A percentile compares a stretch with the other conserved stretches of the same genome.
Evolutionary conservation across 441 rosid genomes (phyloP).

Genomic region (Pelargonium citronellum): DNA sequence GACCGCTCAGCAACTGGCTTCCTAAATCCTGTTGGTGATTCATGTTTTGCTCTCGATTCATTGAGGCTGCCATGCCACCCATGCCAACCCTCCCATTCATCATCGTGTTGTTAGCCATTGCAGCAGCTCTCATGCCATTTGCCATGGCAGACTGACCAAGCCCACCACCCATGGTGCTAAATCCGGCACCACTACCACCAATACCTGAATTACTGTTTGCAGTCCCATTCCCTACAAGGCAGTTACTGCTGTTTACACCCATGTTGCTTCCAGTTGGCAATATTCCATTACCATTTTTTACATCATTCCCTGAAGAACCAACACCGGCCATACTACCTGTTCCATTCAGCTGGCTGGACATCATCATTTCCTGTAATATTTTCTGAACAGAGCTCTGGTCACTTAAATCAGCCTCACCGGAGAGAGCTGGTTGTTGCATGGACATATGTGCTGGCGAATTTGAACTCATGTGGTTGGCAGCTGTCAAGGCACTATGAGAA

Average conservation of each 20-base stretch:
- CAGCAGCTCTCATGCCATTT: slow-evolving; percentile 23
- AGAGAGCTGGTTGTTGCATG: slow-evolving; percentile 52
- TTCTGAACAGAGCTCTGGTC: slow-evolving; percentile 83
- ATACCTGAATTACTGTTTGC: not conserved
- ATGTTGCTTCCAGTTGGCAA: not conserved
- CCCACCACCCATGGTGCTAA: slow-evolving; percentile 51
- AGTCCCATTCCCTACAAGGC: not conserved
- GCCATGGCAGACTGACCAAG: slow-evolving; percentile 54
- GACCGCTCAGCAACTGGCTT: not conserved
- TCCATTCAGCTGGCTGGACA: slow-evolving; percentile 61
- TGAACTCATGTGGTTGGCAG: slow-evolving; percentile 52
- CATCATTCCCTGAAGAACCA: slow-evolving; percentile 20
- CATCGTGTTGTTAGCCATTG: not conserved
- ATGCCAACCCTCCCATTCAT: slow-evolving; percentile 7
- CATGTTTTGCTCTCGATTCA: not conserved
- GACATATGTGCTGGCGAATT: slow-evolving; percentile 56
- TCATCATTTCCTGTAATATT: slow-evolving; percentile 64
- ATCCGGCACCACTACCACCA: slow-evolving; percentile 11
- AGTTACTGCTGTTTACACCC: not conserved
- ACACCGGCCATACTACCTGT: slow-evolving; percentile 56
- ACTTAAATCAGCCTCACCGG: slow-evolving; percentile 51
- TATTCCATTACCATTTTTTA: not conserved
- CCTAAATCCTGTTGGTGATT: slow-evolving; percentile 6
- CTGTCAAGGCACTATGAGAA: slow-evolving; percentile 42
- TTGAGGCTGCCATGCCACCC: too few relatives aligned